A percentile compares a stretch with the other conserved stretches of the same genome.
Evolutionary conservation across 2,329 filamentous ascomycete genomes (phyloP).

Genomic region (Aphanocladium album): DNA sequence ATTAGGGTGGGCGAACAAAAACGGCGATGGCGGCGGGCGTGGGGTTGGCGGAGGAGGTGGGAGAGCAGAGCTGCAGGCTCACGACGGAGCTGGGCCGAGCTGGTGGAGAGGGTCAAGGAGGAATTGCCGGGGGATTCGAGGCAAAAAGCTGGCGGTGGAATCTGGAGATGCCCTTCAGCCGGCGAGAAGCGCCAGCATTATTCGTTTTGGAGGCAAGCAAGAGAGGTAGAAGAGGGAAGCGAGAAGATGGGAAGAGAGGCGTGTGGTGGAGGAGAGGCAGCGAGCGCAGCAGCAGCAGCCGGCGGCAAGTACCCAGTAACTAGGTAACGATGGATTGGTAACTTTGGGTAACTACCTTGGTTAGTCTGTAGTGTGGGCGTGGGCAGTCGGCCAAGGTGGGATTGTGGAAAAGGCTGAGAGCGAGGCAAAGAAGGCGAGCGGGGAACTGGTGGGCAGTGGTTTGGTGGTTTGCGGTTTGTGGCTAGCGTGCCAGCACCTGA

Average conservation of each 20-base stretch:
- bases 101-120: background rate
- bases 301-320: no score
- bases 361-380: background rate
- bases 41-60: conserved; percentile 5
- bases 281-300: background rate
- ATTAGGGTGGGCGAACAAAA: conserved; percentile 3
- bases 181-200: no score
- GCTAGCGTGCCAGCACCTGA: background rate
- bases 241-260: no score
- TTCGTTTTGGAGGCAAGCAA: no score
- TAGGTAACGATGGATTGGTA: no score
- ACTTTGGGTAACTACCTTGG: background rate
- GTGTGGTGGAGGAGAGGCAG: background rate
- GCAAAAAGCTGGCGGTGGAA: background rate
- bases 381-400: background rate
- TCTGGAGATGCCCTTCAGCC: background rate
- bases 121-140: no score
- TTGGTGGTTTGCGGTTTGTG: background rate
- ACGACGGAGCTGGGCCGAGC: no score
- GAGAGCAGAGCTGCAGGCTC: no score
- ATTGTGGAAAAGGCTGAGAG: background rate
- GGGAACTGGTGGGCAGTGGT: conserved; percentile 5
- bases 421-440: background rate
- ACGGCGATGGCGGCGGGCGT: conserved; percentile 10
- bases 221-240: no score